Base-by-base conservation (phyloP, 164 flowering plant species). In the Vitis cinerea region DNA sequence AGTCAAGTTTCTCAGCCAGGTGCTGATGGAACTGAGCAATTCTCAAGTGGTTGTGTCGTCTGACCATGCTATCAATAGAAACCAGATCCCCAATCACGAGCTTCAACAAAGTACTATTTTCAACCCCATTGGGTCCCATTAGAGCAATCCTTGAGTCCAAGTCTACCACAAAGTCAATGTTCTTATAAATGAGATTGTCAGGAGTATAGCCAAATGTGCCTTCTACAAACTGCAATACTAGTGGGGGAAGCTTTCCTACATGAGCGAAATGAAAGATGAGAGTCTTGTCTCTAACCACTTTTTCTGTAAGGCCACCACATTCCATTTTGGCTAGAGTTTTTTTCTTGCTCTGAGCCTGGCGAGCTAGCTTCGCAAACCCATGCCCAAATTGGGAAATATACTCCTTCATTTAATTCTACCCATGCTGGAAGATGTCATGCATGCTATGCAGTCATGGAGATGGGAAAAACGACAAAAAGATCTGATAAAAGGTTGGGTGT, bases 201-300 rank as follows among this genome's bases (percentile, higher is more conserved):
- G 97, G 92, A 1, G 96, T 88, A 67, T 95, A 95, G 10, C 99
- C 98, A 74, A 95, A 95, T 15, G 86, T 69, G 13, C 93, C 93
- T 71, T 95, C 99, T 64, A 87, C 94, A 81, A 93, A 95, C 77
- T 95, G 99, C 23, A 95, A 87, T 2, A 95, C 99, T 3, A 98
- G 99, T 50, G 99, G 99, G 1, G 99, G 99, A 59, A 95, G 98
- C 80, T 93, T 95, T 9, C 99, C 99, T 27, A 93, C 98, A 80
- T 95, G 90, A 63, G 80, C 80, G 77, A 95, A 95, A 2, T 93
- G 92, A 78, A 95, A 95, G 10, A 85, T 88, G 16, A 95, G 76
- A 69, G 90, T 84, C 72, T 76, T 77, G 74, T 95, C 99, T 70
- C 85, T 82, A 15, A 55, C 83, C 61, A 95, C 99, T 79, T 81